These are phyloP conservation scores for Arachis monticola DNA, from an alignment of 331 rosid genomes.

Conservation along the genomic window DNA sequence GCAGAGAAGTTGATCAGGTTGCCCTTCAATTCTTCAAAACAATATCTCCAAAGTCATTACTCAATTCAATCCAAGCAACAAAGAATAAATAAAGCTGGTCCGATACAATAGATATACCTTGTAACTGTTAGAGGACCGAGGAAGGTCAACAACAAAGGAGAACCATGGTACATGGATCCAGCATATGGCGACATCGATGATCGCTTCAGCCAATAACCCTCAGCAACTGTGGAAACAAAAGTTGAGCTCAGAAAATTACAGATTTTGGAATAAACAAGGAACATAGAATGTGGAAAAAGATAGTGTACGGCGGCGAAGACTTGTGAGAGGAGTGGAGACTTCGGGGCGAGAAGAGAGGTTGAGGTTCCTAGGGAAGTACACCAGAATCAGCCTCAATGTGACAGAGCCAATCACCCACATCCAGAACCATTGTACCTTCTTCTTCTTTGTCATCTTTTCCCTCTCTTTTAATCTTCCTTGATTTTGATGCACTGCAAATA, in stretches of 20 bases:
- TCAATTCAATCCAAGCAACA: slow-evolving; percentile 22
- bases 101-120: slow-evolving; percentile 45
- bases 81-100: not conserved
- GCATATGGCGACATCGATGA: slow-evolving; percentile 86
- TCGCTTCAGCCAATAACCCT: slow-evolving; percentile 92
- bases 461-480: not conserved
- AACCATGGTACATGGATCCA: slow-evolving; percentile 97
- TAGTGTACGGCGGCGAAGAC: slow-evolving; percentile 74
- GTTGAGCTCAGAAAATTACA: not conserved
- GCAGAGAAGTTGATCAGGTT: slow-evolving; percentile 79
- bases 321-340: slow-evolving; percentile 90
- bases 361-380: slow-evolving; percentile 75
- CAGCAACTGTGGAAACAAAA: slow-evolving; percentile 63
- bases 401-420: slow-evolving; percentile 65
- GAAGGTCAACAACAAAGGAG: slow-evolving; percentile 77
- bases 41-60: slow-evolving; percentile 23
- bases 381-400: slow-evolving; percentile 61
- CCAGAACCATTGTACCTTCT: slow-evolving; percentile 63
- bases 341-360: slow-evolving; percentile 90
- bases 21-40: slow-evolving; percentile 71
- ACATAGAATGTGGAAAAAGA: slow-evolving; percentile 18
- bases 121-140: slow-evolving; percentile 84
- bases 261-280: not conserved
- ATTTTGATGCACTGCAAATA: not conserved
- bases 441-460: slow-evolving; percentile 13